Evolutionary conservation across 2,329 filamentous ascomycete genomes (phyloP).

Genomic region (Pseudocercospora crystallina): DNA sequence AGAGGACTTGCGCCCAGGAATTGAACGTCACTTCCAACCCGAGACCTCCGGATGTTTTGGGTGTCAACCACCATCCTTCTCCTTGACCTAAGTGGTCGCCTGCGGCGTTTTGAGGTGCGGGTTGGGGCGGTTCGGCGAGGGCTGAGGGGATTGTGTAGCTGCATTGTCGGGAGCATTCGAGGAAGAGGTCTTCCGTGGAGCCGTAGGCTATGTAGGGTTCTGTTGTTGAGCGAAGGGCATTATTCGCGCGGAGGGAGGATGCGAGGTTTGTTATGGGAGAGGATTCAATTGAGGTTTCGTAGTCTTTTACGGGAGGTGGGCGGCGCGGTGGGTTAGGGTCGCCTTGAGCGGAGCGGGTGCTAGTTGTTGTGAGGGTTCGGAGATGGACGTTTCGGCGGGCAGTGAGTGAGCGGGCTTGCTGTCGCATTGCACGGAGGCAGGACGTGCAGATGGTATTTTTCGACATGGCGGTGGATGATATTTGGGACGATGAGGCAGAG

Average conservation of each 20-base stretch:
- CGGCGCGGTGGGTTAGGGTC: conserved; percentile 13
- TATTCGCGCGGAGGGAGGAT: conserved; percentile 24
- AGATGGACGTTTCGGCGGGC: conserved; percentile 1
- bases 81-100: conserved; percentile 81
- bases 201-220: conserved; percentile 78
- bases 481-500: too few species aligned
- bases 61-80: conserved; percentile 74
- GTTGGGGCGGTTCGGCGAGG: conserved; percentile 60
- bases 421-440: conserved; percentile 26
- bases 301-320: conserved; percentile 12
- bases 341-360: conserved; percentile 7
- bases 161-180: conserved; percentile 69
- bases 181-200: conserved; percentile 75
- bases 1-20: conserved; percentile 93
- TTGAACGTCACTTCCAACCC: conserved; percentile 83
- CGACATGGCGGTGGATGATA: conserved; percentile 19
- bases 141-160: conserved; percentile 73
- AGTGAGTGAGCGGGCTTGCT: conserved; percentile 8
- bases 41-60: conserved; percentile 48
- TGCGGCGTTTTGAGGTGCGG: conserved; percentile 68
- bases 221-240: conserved; percentile 43
- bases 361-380: conserved; percentile 7
- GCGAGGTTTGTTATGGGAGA: conserved; percentile 27
- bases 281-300: conserved; percentile 12
- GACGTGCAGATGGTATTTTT: conserved; percentile 24